A percentile compares a stretch with the other conserved stretches of the same genome.
These are phyloP conservation scores for Ailanthus altissimus DNA, from an alignment of 345 rosid genomes.

Conservation along the genomic window DNA sequence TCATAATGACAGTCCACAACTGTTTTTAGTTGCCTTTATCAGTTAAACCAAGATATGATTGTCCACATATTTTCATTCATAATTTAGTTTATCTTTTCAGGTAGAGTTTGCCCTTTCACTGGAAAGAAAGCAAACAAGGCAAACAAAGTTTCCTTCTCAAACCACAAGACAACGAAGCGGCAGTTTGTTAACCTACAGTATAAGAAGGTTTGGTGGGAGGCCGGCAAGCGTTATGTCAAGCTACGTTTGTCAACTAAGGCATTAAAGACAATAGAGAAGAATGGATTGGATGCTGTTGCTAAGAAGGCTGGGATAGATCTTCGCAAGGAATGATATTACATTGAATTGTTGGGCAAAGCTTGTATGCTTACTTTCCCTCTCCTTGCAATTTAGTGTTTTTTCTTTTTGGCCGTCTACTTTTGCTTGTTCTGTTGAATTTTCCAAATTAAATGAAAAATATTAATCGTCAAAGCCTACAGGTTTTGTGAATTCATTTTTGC, in stretches of 20 bases:
- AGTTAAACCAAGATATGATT: neutral
- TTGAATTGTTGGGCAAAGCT: neutral
- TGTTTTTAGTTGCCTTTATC: neutral
- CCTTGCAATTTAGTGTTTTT: neutral
- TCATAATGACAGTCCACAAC: neutral
- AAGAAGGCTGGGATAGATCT: constrained; percentile 96
- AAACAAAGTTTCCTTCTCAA: constrained; percentile 88
- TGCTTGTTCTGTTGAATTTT: neutral
- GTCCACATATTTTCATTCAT: neutral
- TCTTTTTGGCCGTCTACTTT: neutral
- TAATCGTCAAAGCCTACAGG: constrained; percentile 1
- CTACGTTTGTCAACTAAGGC: constrained; percentile 88
- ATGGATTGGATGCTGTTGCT: constrained; percentile 94
- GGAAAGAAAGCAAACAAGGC: constrained; percentile 95
- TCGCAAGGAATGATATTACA: constrained; percentile 49
- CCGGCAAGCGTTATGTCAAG: constrained; percentile 81
- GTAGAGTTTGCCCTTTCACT: constrained; percentile 87
- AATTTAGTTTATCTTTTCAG: constrained; percentile 40
- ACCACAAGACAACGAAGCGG: constrained; percentile 91
- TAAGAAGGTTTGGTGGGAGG: constrained; percentile 97
- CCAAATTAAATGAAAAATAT: constrained; percentile 9
- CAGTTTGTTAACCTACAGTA: constrained; percentile 92
- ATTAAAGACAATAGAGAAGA: constrained; percentile 88
- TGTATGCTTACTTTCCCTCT: constrained; percentile 1
- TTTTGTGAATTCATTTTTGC: neutral